A percentile compares a stretch with the other conserved stretches of the same genome.
Evolutionary conservation across 139 green algal species (phyloP).

Genomic region (Zygnema circumcarinatum): DNA sequence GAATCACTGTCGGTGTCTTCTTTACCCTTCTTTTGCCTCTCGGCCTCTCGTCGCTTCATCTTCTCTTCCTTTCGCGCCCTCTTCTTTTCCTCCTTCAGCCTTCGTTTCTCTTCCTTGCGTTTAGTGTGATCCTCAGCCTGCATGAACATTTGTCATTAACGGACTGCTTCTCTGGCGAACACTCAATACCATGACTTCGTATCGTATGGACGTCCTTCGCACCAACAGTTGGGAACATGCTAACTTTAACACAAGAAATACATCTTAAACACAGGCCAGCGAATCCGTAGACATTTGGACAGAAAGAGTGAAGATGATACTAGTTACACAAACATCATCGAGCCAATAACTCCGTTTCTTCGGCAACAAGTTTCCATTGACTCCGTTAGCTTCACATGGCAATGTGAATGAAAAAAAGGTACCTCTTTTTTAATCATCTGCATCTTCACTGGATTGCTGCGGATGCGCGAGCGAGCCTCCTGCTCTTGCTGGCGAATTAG

Average conservation of each 20-base stretch:
- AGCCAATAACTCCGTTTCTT: too few species aligned
- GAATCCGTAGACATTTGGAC: too few species aligned
- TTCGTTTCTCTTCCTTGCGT: slow-evolving; percentile 64
- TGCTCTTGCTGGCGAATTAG: slow-evolving; percentile 80
- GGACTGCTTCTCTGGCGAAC: background rate
- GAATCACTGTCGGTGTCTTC: slow-evolving; percentile 22
- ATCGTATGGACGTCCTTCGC: too few species aligned
- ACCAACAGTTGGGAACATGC: too few species aligned
- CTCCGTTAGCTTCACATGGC: too few species aligned
- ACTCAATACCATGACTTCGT: background rate
- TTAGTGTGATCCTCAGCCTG: slow-evolving; percentile 57
- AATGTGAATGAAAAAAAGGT: slow-evolving; percentile 8
- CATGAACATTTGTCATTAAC: background rate
- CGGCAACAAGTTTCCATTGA: too few species aligned
- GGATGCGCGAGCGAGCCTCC: slow-evolving; percentile 68
- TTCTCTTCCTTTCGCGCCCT: slow-evolving; percentile 34
- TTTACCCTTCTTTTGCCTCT: slow-evolving; percentile 20
- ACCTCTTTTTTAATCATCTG: slow-evolving; percentile 67
- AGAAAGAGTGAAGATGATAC: too few species aligned
- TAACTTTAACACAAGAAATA: too few species aligned
- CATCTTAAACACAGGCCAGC: too few species aligned
- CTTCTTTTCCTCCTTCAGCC: slow-evolving; percentile 66
- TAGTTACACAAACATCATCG: too few species aligned
- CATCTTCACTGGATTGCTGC: slow-evolving; percentile 80
- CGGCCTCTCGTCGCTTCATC: slow-evolving; percentile 63